phyloP scores from a whole-genome alignment of 495 filamentous ascomycete genomes.

The Xylaria nigripes region DNA sequence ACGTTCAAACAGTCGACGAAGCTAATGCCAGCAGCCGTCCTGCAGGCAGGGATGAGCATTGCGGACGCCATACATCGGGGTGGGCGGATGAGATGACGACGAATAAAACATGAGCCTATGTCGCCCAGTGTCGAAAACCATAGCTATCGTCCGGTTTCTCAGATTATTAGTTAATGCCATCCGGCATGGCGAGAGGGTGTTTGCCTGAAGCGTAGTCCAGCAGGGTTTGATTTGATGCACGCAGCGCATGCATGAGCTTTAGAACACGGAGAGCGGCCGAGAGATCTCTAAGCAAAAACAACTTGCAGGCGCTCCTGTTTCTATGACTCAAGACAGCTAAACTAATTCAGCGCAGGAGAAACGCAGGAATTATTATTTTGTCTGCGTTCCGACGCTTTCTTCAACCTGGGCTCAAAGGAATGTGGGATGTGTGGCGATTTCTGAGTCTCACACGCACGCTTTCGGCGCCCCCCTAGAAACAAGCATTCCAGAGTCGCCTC shows the following conservation, averaged over 20 bases:
- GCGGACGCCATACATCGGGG: slow-evolving; percentile 18
- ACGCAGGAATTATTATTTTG: slow-evolving; percentile 7
- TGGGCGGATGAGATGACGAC: slow-evolving; percentile 8
- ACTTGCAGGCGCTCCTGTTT: background rate
- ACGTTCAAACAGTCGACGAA: slow-evolving; percentile 38
- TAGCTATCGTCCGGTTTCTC: background rate
- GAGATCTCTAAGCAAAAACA: too few relatives aligned
- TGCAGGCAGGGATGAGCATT: slow-evolving; percentile 18
- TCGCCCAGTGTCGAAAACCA: background rate
- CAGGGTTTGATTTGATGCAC: too few relatives aligned
- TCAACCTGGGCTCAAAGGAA: slow-evolving; percentile 19
- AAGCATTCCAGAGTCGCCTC: slow-evolving; percentile 22
- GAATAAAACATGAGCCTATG: slow-evolving; percentile 11
- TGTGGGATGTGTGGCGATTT: slow-evolving; percentile 16
- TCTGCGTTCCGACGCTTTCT: slow-evolving; percentile 27
- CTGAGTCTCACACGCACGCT: slow-evolving; percentile 18
- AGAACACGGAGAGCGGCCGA: background rate
- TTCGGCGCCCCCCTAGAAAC: slow-evolving; percentile 17
- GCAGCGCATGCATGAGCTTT: background rate
- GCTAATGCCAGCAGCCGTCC: slow-evolving; percentile 36
- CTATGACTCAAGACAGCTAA: background rate
- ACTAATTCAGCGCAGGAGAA: background rate
- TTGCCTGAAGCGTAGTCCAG: background rate
- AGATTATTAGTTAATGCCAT: background rate
- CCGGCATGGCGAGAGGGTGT: background rate